These are phyloP conservation scores for Hibiscus mutabilis DNA, from an alignment of 345 rosid genomes.

Conservation along the genomic window DNA sequence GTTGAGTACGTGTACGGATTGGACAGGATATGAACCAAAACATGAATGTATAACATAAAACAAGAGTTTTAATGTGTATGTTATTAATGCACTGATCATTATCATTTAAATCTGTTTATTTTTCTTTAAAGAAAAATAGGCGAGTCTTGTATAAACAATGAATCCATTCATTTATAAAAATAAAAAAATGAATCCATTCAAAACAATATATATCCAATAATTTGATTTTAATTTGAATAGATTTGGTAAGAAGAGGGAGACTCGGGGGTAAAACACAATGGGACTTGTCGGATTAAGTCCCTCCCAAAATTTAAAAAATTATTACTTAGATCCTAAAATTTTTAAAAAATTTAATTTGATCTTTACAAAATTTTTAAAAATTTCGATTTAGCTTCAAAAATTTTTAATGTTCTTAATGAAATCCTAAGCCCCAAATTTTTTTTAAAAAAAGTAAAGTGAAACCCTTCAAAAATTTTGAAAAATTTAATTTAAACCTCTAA, in stretches of 20 bases:
- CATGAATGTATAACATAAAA: constrained; percentile 9
- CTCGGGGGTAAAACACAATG: too few relatives aligned
- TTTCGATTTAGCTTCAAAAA: too few relatives aligned
- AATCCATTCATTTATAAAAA: neutral
- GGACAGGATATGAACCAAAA: neutral
- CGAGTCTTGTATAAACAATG: neutral
- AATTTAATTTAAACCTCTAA: too few relatives aligned
- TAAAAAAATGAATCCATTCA: neutral
- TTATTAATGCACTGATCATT: neutral
- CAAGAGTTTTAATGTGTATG: neutral
- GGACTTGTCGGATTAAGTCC: too few relatives aligned
- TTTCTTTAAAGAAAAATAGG: neutral
- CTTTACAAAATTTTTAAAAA: too few relatives aligned
- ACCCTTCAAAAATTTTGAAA: too few relatives aligned
- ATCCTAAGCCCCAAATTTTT: too few relatives aligned
- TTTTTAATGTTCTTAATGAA: too few relatives aligned
- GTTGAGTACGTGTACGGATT: neutral
- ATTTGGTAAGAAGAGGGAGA: neutral
- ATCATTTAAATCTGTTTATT: neutral
- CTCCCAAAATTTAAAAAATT: too few relatives aligned
- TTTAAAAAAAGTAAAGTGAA: too few relatives aligned
- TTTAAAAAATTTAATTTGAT: too few relatives aligned
- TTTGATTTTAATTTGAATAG: neutral
- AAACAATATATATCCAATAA: neutral
- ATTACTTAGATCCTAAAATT: too few relatives aligned